These are phyloP conservation scores for Hyphopichia homilentoma DNA, from an alignment of 805 yeast species.

Conservation along the genomic window DNA sequence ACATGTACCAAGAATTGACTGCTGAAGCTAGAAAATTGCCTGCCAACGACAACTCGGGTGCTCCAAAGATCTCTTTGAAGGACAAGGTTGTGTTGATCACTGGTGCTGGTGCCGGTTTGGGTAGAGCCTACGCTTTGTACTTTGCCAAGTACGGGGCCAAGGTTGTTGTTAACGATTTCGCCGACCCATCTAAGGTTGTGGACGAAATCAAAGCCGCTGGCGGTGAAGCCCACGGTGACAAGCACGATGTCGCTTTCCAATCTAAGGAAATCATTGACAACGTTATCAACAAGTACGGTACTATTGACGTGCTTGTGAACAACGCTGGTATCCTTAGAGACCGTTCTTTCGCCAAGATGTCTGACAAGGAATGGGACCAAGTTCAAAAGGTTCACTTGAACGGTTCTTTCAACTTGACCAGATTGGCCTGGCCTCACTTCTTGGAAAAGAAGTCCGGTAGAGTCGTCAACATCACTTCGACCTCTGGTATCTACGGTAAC, in stretches of 20 bases:
- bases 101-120: slow-evolving; percentile 95
- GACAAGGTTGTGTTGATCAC: slow-evolving; percentile 88
- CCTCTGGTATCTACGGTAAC: slow-evolving; percentile 96
- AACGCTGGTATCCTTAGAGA: slow-evolving; percentile 96
- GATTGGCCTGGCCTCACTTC: slow-evolving; percentile 92
- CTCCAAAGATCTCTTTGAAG: slow-evolving; percentile 53
- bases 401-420: slow-evolving; percentile 78
- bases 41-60: slow-evolving; percentile 42
- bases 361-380: slow-evolving; percentile 76
- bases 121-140: slow-evolving; percentile 80
- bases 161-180: slow-evolving; percentile 89
- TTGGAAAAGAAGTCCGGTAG: slow-evolving; percentile 73
- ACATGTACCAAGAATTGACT: slow-evolving; percentile 65
- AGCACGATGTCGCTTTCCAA: slow-evolving; percentile 74
- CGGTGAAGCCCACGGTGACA: slow-evolving; percentile 79
- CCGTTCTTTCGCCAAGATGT: slow-evolving; percentile 79
- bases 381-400: slow-evolving; percentile 78
- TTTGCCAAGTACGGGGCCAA: slow-evolving; percentile 92
- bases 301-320: slow-evolving; percentile 80
- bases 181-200: slow-evolving; percentile 69
- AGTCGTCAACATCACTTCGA: slow-evolving; percentile 85
- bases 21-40: slow-evolving; percentile 50
- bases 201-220: slow-evolving; percentile 70
- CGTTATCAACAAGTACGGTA: slow-evolving; percentile 73
- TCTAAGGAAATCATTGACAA: slow-evolving; percentile 73